Percentiles rank a stretch among this genome's conserved stretches.
phyloP scores from a whole-genome alignment of 2,329 filamentous ascomycete species.

The Aureobasidium sp. region DNA sequence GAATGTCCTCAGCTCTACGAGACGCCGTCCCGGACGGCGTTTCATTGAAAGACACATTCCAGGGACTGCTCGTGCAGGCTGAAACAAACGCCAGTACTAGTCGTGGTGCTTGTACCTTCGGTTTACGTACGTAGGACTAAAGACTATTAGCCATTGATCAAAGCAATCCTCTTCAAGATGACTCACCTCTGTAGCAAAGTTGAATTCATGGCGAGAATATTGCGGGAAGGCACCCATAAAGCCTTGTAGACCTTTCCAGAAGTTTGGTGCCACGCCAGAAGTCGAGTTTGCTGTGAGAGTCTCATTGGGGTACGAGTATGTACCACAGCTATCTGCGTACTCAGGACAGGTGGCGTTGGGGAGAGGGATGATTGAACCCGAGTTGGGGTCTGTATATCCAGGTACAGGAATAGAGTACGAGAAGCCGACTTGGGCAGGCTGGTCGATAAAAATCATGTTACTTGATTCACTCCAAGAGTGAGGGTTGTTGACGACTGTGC shows the following conservation, averaged over 20 bases:
- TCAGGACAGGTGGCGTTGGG: conserved; percentile 42
- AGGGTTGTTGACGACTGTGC: conserved; percentile 48
- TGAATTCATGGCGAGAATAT: conserved; percentile 24
- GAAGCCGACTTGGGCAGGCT: conserved; percentile 53
- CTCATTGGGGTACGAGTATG: conserved; percentile 45
- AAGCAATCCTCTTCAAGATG: no score
- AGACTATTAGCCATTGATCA: background rate
- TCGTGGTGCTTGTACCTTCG: no score
- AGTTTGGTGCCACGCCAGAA: conserved; percentile 45
- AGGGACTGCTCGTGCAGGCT: no score
- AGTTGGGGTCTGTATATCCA: conserved; percentile 28
- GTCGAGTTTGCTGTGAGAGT: conserved; percentile 47
- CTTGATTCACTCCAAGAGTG: conserved; percentile 56
- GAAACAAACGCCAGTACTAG: no score
- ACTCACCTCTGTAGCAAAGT: conserved; percentile 21
- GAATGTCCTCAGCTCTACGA: no score
- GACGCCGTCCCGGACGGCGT: no score
- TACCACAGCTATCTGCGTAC: conserved; percentile 45
- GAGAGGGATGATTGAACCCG: conserved; percentile 32
- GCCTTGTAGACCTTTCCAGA: conserved; percentile 54
- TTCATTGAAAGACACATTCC: no score
- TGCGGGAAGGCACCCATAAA: conserved; percentile 53
- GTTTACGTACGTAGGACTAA: conserved; percentile 13
- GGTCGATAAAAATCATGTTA: conserved; percentile 64
- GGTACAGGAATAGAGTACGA: conserved; percentile 43